phyloP scores from a whole-genome alignment of 169 alveolate genomes.

The Eimeria sp. region DNA sequence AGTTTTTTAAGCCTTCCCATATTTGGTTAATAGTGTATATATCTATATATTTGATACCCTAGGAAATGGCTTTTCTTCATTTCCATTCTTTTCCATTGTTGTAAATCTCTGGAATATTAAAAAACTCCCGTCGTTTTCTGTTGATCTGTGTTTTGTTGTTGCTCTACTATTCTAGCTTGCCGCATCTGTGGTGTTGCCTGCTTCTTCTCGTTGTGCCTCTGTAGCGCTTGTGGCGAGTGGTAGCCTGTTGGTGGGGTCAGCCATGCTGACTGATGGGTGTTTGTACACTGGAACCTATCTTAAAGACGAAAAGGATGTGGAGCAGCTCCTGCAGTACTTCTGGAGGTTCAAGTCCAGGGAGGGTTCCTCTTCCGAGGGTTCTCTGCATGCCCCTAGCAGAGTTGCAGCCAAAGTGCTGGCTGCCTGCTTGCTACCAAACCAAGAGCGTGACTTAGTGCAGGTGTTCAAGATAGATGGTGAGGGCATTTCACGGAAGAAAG shows the following conservation, averaged over 20 bases:
- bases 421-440: slow-evolving; percentile 40
- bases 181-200: not conserved
- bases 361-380: not conserved
- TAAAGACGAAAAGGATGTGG: slow-evolving; percentile 7
- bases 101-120: too few species aligned
- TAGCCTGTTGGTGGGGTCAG: not conserved
- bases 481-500: not conserved
- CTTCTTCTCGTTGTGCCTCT: not conserved
- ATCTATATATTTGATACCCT: too few species aligned
- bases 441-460: slow-evolving; percentile 51
- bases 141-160: not conserved
- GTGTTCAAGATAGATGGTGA: slow-evolving; percentile 52
- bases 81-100: too few species aligned
- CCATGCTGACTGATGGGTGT: slow-evolving; percentile 48
- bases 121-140: too few species aligned
- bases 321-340: slow-evolving; percentile 51
- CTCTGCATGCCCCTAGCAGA: not conserved
- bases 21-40: too few species aligned
- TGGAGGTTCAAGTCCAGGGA: not conserved
- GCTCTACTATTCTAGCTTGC: not conserved
- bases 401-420: slow-evolving; percentile 47
- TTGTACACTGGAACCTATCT: slow-evolving; percentile 2
- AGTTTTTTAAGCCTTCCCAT: too few species aligned
- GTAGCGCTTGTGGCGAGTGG: slow-evolving; percentile 49
- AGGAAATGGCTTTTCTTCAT: too few species aligned